phyloP scores from a whole-genome alignment of 2,329 filamentous ascomycete genomes.

The Macroventuria anomochaeta region DNA sequence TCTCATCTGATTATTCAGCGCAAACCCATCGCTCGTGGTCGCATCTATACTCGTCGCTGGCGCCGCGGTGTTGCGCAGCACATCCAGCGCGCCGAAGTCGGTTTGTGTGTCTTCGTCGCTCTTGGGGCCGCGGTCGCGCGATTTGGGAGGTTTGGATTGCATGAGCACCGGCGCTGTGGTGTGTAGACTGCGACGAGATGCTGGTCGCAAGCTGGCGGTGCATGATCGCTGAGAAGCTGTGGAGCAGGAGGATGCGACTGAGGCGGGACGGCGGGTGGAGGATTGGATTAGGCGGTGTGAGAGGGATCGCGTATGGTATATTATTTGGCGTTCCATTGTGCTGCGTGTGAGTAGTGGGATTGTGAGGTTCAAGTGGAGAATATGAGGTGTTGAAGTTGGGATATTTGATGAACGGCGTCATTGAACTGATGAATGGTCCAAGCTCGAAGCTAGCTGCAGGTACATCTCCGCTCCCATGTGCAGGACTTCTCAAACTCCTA shows the following conservation, averaged over 20 bases:
- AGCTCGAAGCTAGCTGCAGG: slow-evolving; percentile 15
- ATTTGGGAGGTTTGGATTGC: slow-evolving; percentile 50
- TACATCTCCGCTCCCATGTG: slow-evolving; percentile 1
- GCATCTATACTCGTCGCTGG: slow-evolving; percentile 86
- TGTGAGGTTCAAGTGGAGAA: not conserved
- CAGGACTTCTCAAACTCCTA: not conserved
- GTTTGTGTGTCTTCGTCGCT: slow-evolving; percentile 69
- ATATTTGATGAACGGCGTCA: slow-evolving; percentile 13
- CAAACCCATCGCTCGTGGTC: slow-evolving; percentile 83
- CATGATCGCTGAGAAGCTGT: slow-evolving; percentile 2
- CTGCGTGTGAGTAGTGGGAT: not conserved
- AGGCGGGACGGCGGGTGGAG: slow-evolving; percentile 2
- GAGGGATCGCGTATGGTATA: slow-evolving; percentile 19
- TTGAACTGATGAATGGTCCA: slow-evolving; percentile 11
- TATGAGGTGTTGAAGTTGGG: not conserved
- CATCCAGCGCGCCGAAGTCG: slow-evolving; percentile 78
- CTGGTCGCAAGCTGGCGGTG: not conserved
- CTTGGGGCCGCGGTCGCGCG: slow-evolving; percentile 66
- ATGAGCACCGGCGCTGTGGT: slow-evolving; percentile 18
- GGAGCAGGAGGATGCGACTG: slow-evolving; percentile 2
- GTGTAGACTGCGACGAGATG: slow-evolving; percentile 28
- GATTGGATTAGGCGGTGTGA: slow-evolving; percentile 11
- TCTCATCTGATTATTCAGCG: slow-evolving; percentile 79
- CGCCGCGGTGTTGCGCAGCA: slow-evolving; percentile 75
- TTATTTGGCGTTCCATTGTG: slow-evolving; percentile 27